Percentiles rank a stretch among this genome's conserved stretches.
Conservation (phyloP, 768 basidiomycete species). For the Tephrocybe sp. region DNA sequence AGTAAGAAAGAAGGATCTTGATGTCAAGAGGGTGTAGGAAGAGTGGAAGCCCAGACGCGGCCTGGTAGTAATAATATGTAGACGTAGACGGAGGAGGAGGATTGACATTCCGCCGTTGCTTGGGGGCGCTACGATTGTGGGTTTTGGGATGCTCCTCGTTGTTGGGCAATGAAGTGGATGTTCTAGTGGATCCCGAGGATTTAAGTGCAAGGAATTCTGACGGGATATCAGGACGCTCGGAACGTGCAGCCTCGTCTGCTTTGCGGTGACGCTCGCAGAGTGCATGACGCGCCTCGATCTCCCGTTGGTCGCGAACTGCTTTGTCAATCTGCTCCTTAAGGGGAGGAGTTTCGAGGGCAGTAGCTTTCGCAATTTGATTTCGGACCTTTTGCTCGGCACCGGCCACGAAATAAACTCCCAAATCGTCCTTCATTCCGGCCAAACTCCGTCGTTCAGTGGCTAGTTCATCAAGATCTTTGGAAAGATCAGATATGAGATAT, state of each 20-base stretch:
- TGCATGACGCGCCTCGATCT: conserved; percentile 47
- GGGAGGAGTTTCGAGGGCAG: conserved; percentile 68
- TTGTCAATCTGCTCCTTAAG: conserved; percentile 67
- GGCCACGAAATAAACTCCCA: conserved; percentile 79
- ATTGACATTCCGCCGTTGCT: conserved; percentile 77
- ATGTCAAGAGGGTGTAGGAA: conserved; percentile 97
- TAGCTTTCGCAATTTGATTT: conserved; percentile 79
- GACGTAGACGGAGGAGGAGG: conserved; percentile 86
- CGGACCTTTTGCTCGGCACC: conserved; percentile 72
- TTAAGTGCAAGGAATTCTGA: conserved; percentile 57
- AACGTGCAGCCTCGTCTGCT: conserved; percentile 22
- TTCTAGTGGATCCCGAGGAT: conserved; percentile 17
- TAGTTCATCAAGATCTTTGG: conserved; percentile 71
- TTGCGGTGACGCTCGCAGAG: conserved; percentile 28
- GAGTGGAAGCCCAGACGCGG: conserved; percentile 84
- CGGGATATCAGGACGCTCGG: conserved; percentile 41
- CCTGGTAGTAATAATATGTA: conserved; percentile 96
- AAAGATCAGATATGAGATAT: conserved; percentile 76
- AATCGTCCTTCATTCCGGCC: conserved; percentile 66
- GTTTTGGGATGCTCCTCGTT: conserved; percentile 1
- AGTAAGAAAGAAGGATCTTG: conserved; percentile 86
- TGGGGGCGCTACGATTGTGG: conserved; percentile 43
- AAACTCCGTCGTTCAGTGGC: conserved; percentile 67
- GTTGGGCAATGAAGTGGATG: conserved; percentile 11
- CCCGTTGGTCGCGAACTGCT: conserved; percentile 53